phyloP scores from a whole-genome alignment of 1,284 basidiomycete species.

The Sparassis latifolia region DNA sequence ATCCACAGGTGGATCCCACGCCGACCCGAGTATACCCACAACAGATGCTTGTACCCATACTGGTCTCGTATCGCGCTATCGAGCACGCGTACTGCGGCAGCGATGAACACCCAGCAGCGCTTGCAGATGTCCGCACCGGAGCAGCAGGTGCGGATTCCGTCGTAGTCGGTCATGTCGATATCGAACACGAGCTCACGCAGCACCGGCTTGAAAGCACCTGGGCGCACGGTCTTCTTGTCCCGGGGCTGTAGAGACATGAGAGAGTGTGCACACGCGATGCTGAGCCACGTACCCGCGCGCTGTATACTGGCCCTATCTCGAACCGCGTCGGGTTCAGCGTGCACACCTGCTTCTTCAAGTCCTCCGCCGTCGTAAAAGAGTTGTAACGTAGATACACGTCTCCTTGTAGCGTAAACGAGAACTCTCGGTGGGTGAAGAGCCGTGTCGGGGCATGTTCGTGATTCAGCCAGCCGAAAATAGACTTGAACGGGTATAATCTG shows the following conservation, averaged over 20 bases:
- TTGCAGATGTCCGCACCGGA: conserved; percentile 87
- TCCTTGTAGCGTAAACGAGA: conserved; percentile 91
- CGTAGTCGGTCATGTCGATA: conserved; percentile 99
- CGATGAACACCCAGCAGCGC: conserved; percentile 94
- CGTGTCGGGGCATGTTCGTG: conserved; percentile 74
- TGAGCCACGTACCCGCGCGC: conserved; percentile 59
- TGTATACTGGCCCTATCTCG: conserved; percentile 95
- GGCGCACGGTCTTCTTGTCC: conserved; percentile 83
- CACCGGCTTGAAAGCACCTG: conserved; percentile 71
- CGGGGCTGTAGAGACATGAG: conserved; percentile 54
- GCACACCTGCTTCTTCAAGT: conserved; percentile 89
- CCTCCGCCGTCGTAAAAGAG: conserved; percentile 80
- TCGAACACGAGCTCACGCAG: conserved; percentile 96
- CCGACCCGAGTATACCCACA: conserved; percentile 99
- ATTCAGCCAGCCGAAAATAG: conserved; percentile 93
- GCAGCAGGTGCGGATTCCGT: conserved; percentile 93
- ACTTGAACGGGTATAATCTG: conserved; percentile 91
- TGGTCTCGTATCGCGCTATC: conserved; percentile 78
- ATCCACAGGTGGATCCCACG: conserved; percentile 99
- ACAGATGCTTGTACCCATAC: conserved; percentile 76
- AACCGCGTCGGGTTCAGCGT: conserved; percentile 86
- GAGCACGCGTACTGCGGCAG: conserved; percentile 87
- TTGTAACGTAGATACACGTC: conserved; percentile 96
- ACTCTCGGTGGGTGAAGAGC: conserved; percentile 90
- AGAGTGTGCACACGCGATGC: conserved; percentile 4